These are phyloP conservation scores for Calonectria hongkongensis DNA, from an alignment of 2,329 filamentous ascomycete species.

Conservation along the genomic window DNA sequence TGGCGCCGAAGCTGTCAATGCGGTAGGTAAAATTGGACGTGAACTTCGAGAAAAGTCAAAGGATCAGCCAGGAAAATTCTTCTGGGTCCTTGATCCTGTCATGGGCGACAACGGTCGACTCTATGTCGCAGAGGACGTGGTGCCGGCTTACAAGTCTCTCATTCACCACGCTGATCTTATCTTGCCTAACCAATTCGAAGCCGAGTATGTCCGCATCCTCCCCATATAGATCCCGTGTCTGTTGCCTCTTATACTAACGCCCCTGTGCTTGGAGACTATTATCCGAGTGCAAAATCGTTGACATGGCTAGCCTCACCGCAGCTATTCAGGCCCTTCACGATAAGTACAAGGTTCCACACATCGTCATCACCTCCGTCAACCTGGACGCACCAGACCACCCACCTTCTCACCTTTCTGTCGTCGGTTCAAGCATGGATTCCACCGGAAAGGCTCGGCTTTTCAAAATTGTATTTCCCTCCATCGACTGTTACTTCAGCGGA, in stretches of 20 bases:
- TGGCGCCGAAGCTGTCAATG: conserved; percentile 87
- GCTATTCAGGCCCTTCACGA: conserved; percentile 88
- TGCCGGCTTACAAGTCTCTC: conserved; percentile 90
- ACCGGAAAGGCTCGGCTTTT: conserved; percentile 85
- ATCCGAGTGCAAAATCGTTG: conserved; percentile 87
- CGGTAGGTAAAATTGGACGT: conserved; percentile 88
- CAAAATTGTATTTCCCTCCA: conserved; percentile 88
- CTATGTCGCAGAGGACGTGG: conserved; percentile 93
- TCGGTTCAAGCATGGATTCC: conserved; percentile 83
- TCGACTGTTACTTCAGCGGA: conserved; percentile 96
- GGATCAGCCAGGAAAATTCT: conserved; percentile 84
- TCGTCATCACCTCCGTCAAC: conserved; percentile 93
- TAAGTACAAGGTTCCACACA: conserved; percentile 85
- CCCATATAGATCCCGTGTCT: neutral
- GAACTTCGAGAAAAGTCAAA: conserved; percentile 83
- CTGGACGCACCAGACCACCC: conserved; percentile 73
- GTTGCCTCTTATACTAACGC: conserved; percentile 24
- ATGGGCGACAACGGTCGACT: conserved; percentile 97
- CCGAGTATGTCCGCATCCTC: conserved; percentile 78
- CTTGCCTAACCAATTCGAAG: conserved; percentile 97
- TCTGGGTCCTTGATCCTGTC: conserved; percentile 98
- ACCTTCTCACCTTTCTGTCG: conserved; percentile 77
- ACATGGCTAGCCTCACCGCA: conserved; percentile 81
- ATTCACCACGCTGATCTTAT: conserved; percentile 91
- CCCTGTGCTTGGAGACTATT: conserved; percentile 76